Evolutionary conservation across 371 early-diverging fungal genomes (phyloP), one percentile per base, ranked within the genome.

Genomic region (Blakeslea trispora): DNA sequence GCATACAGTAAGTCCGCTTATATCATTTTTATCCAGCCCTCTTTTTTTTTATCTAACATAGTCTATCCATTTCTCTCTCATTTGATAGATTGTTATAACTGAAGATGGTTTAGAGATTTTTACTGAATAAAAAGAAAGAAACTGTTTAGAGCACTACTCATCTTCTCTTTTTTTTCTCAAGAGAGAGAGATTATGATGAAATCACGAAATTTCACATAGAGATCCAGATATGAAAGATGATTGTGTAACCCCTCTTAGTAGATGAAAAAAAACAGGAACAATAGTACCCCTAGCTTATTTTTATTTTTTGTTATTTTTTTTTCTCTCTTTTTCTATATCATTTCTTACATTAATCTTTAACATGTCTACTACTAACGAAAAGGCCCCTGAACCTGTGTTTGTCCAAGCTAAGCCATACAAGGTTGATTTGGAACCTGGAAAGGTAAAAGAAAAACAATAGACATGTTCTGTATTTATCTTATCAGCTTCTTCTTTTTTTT

Each of bases 21-120:
- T n/a, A n/a, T 9, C 10, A 18, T 11, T 6, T 15, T 34, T 19
- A 31, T 1, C 3, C 11, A 10, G 8, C 8, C 11, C 14, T 15
- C 1, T 11, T 35, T 48, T 55, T 4, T 55, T 17, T 83, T 79
- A 46, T 81, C 76, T 44, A 17, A 37, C 18, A 31, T 51, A n/a
- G n/a, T n/a, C n/a, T n/a, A n/a, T n/a, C n/a, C n/a, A n/a, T n/a
- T n/a, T n/a, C n/a, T n/a, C n/a, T n/a, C n/a, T n/a, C n/a, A n/a
- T 50, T 39, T 37, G 45, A 21, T 47, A 78, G 55, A 59, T 95
- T 15, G 68, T 90, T 32, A 59, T 95, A 5, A 89, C 83, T 0
- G 76, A 79, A 5, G 54, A 67, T 34, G 91, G 92, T 11, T 83
- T 82, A 17, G 88, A 91, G 55, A 77, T 92, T 35, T 70, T 95